Percentiles rank a stretch among this genome's conserved stretches.
These are phyloP conservation scores for Rhodocollybia butyracea DNA, from an alignment of 768 basidiomycete genomes.

Conservation along the genomic window DNA sequence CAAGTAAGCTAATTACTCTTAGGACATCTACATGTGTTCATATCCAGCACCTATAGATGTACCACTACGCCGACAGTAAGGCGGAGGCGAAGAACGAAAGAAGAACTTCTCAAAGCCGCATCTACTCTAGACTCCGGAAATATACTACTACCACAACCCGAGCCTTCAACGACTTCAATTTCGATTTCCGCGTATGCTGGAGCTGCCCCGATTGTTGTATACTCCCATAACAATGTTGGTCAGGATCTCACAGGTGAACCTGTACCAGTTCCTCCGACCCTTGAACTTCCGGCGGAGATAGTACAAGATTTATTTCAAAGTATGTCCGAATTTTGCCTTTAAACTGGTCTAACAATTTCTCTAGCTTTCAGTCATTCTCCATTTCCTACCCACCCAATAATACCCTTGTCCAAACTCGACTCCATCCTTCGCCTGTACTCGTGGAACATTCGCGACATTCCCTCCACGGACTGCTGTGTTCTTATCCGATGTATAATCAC, in stretches of 20 bases:
- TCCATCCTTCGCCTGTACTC: not conserved
- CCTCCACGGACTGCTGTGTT: conserved; percentile 3
- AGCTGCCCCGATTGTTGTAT: not conserved
- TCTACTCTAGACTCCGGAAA: not conserved
- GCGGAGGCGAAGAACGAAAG: conserved; percentile 5
- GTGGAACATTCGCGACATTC: conserved; percentile 7
- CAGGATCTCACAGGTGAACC: not conserved
- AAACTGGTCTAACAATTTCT: not conserved
- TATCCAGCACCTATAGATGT: conserved; percentile 5
- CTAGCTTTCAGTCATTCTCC: not conserved
- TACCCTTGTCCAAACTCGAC: not conserved
- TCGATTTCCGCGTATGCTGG: not conserved
- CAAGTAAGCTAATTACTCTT: conserved; percentile 1
- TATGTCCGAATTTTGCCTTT: not conserved
- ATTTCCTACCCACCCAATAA: not conserved
- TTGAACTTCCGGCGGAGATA: not conserved
- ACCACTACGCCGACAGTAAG: conserved; percentile 8
- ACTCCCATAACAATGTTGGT: not conserved
- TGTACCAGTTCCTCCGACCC: not conserved
- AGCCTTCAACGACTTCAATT: not conserved
- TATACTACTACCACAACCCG: not conserved
- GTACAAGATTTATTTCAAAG: conserved; percentile 6
- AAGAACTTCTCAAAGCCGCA: not conserved
- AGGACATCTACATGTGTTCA: not conserved
- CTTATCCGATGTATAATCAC: conserved; percentile 10